phyloP scores from a whole-genome alignment of 2,329 filamentous ascomycete species.

The Aspergillus ruber region DNA sequence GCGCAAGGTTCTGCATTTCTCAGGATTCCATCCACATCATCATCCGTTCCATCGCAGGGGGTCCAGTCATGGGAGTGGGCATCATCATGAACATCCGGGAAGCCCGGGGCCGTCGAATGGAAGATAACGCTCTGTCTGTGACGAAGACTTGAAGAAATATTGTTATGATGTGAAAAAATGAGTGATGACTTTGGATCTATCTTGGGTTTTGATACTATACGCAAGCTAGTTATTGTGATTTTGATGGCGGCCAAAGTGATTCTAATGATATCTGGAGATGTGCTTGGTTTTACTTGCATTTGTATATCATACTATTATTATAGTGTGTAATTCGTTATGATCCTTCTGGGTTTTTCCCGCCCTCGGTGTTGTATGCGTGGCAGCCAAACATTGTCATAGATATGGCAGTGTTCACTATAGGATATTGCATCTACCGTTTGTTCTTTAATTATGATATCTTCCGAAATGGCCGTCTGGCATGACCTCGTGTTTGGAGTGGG shows the following conservation, averaged over 20 bases:
- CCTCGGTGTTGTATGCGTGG: too few relatives aligned
- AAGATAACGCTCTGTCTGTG: not conserved
- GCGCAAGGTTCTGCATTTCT: slow-evolving; percentile 36
- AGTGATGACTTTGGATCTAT: not conserved
- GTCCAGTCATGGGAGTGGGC: slow-evolving; percentile 14
- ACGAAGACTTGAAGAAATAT: not conserved
- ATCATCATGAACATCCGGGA: not conserved
- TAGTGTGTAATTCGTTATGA: too few relatives aligned
- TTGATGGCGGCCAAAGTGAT: not conserved
- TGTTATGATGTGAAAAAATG: not conserved
- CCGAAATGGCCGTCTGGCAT: too few relatives aligned
- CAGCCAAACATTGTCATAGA: too few relatives aligned
- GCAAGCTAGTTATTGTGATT: not conserved
- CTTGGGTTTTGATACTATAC: too few relatives aligned
- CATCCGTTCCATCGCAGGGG: slow-evolving; percentile 35
- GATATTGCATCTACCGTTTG: too few relatives aligned
- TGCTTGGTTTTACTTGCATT: not conserved
- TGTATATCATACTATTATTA: too few relatives aligned
- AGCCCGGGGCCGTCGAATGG: not conserved
- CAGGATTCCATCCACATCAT: slow-evolving; percentile 22
- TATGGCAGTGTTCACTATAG: too few relatives aligned
- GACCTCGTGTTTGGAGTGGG: too few relatives aligned
- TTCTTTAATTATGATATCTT: too few relatives aligned
- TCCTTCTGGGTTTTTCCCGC: too few relatives aligned
- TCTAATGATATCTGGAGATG: not conserved